These are phyloP conservation scores for Geotrichum phurueaensis DNA, from an alignment of 1,139 yeast species.

Conservation along the genomic window DNA sequence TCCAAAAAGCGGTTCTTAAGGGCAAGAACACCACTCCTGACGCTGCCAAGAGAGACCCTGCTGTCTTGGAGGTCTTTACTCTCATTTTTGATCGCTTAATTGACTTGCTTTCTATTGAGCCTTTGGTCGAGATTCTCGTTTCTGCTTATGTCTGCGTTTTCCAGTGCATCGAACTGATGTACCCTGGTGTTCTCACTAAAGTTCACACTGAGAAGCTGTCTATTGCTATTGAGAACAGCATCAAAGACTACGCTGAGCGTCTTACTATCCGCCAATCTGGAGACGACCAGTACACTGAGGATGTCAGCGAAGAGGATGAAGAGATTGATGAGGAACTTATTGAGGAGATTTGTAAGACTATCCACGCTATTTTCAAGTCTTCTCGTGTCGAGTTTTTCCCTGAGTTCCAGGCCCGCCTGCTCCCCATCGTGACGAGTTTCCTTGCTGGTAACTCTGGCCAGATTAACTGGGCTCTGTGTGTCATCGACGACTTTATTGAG, in stretches of 20 bases:
- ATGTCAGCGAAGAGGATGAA: constrained; percentile 66
- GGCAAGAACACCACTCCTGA: constrained; percentile 32
- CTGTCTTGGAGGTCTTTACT: constrained; percentile 62
- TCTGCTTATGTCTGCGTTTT: constrained; percentile 70
- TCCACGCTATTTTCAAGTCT: constrained; percentile 68
- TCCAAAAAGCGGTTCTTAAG: constrained; percentile 33
- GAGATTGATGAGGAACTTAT: constrained; percentile 83
- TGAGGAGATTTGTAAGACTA: constrained; percentile 75
- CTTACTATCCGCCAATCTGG: constrained; percentile 58
- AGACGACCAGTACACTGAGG: constrained; percentile 62
- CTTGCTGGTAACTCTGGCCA: constrained; percentile 58
- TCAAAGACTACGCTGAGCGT: constrained; percentile 65
- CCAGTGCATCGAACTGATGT: constrained; percentile 62
- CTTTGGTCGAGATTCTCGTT: constrained; percentile 75
- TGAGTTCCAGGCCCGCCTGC: constrained; percentile 47
- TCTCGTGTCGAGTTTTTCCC: constrained; percentile 55
- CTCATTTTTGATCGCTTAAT: constrained; percentile 64
- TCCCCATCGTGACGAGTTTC: constrained; percentile 32
- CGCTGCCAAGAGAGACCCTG: constrained; percentile 43
- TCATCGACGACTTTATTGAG: constrained; percentile 75
- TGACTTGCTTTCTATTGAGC: constrained; percentile 65
- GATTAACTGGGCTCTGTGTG: constrained; percentile 73
- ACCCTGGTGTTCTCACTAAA: constrained; percentile 50
- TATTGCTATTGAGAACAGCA: constrained; percentile 53
- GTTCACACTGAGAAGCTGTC: constrained; percentile 56